phyloP scores from a whole-genome alignment of 2,329 filamentous ascomycete genomes.

The Cladophialophora immunda region DNA sequence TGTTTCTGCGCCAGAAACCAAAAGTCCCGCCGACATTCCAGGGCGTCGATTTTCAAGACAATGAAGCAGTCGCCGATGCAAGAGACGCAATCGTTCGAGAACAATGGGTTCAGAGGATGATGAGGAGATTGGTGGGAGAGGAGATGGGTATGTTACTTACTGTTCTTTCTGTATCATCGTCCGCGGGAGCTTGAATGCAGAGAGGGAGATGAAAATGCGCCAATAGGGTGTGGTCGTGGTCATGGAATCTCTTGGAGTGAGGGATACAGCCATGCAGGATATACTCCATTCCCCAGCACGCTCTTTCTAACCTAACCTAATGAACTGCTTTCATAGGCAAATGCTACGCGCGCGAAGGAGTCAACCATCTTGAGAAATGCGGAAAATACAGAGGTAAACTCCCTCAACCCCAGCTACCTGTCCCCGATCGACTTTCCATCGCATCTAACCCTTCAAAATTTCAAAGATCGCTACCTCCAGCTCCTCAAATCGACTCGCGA shows the following conservation, averaged over 20 bases:
- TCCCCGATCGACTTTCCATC: background rate
- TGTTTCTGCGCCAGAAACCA: conserved; percentile 72
- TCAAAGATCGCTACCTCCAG: conserved; percentile 71
- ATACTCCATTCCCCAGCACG: background rate
- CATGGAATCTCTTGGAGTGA: background rate
- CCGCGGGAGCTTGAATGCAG: no score
- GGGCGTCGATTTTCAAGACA: conserved; percentile 73
- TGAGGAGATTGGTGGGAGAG: conserved; percentile 70
- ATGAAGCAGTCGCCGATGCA: conserved; percentile 68
- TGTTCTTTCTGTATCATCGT: background rate
- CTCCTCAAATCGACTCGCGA: conserved; percentile 69
- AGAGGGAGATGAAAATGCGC: background rate
- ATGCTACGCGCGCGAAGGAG: conserved; percentile 70
- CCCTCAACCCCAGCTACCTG: conserved; percentile 25
- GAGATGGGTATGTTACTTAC: conserved; percentile 67
- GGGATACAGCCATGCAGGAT: background rate
- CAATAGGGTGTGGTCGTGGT: background rate
- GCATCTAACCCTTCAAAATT: background rate
- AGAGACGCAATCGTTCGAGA: conserved; percentile 72
- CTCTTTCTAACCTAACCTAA: background rate
- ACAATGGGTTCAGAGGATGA: conserved; percentile 75
- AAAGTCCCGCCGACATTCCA: conserved; percentile 72
- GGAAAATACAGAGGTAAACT: conserved; percentile 68
- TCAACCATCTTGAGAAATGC: conserved; percentile 75
- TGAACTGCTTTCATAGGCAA: conserved; percentile 63